Conservation (phyloP, 768 basidiomycete genomes). For the Fibroporia radiculosa region DNA sequence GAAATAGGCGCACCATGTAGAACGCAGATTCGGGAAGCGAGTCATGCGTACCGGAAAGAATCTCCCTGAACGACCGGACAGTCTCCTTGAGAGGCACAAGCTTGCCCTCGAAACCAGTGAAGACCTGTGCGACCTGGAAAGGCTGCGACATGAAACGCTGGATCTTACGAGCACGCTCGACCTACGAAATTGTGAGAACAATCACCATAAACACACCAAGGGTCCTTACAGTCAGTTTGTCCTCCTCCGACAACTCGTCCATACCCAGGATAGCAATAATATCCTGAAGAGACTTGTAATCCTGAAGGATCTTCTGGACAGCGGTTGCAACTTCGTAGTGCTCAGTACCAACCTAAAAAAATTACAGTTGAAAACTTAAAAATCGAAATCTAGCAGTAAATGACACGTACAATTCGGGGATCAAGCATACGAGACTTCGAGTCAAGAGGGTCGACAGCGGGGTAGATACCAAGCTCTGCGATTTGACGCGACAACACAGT, state of each 20-base stretch:
- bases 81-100: slow-evolving; percentile 97
- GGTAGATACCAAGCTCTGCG: slow-evolving; percentile 98
- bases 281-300: slow-evolving; percentile 96
- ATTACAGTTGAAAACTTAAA: background rate
- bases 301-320: slow-evolving; percentile 95
- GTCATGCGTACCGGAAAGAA: slow-evolving; percentile 86
- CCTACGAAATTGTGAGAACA: slow-evolving; percentile 33
- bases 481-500: slow-evolving; percentile 99
- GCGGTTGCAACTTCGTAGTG: slow-evolving; percentile 97
- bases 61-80: slow-evolving; percentile 95
- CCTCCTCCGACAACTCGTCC: slow-evolving; percentile 99
- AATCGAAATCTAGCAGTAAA: background rate
- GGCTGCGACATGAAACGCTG: slow-evolving; percentile 99
- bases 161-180: slow-evolving; percentile 97
- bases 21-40: slow-evolving; percentile 91
- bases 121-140: slow-evolving; percentile 99
- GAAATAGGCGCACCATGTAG: slow-evolving; percentile 67
- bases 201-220: slow-evolving; percentile 1
- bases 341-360: slow-evolving; percentile 67
- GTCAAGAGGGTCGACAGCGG: slow-evolving; percentile 98
- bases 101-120: slow-evolving; percentile 98
- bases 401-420: slow-evolving; percentile 90
- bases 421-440: slow-evolving; percentile 99
- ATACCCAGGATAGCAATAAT: slow-evolving; percentile 99
- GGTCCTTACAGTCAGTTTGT: slow-evolving; percentile 86